Conservation (phyloP, 2,329 filamentous ascomycete species). For the Aspergillus floridensis region DNA sequence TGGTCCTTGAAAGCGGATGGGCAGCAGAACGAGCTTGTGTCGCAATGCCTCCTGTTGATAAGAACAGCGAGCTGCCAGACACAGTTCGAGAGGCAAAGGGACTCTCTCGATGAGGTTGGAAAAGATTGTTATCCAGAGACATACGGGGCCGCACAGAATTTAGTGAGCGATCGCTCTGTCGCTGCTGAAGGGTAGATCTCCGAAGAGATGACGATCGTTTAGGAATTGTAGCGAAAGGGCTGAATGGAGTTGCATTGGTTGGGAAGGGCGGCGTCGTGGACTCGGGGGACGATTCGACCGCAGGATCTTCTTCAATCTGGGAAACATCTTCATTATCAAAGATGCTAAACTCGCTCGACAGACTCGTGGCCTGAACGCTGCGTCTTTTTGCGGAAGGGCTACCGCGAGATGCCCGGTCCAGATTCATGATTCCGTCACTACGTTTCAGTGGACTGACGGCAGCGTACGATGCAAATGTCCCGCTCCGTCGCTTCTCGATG, state of each 20-base stretch:
- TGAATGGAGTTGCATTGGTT: constrained; percentile 38
- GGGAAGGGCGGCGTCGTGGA: constrained; percentile 28
- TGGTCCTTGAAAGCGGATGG: constrained; percentile 80
- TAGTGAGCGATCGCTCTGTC: constrained; percentile 66
- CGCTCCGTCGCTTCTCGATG: constrained; percentile 51
- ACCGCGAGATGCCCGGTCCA: constrained; percentile 73
- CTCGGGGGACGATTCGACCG: constrained; percentile 27
- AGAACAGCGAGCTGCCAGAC: constrained; percentile 47
- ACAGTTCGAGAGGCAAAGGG: constrained; percentile 64
- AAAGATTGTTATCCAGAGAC: constrained; percentile 71
- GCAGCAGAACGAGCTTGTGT: constrained; percentile 48
- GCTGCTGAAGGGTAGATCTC: constrained; percentile 84
- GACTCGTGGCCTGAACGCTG: constrained; percentile 73
- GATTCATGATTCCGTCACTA: constrained; percentile 83
- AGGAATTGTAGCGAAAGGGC: constrained; percentile 56
- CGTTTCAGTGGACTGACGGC: constrained; percentile 84
- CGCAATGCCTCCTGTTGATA: constrained; percentile 28
- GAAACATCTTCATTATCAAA: constrained; percentile 58
- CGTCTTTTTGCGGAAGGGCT: constrained; percentile 89
- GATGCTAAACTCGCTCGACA: constrained; percentile 66
- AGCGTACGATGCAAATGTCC: constrained; percentile 49
- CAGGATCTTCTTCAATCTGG: constrained; percentile 27
- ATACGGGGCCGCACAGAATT: constrained; percentile 62
- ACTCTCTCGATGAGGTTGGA: constrained; percentile 64
- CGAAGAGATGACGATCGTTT: constrained; percentile 74